Conservation (phyloP, 2,329 filamentous ascomycete species). For the Teratosphaeria pseudoeucalypti region DNA sequence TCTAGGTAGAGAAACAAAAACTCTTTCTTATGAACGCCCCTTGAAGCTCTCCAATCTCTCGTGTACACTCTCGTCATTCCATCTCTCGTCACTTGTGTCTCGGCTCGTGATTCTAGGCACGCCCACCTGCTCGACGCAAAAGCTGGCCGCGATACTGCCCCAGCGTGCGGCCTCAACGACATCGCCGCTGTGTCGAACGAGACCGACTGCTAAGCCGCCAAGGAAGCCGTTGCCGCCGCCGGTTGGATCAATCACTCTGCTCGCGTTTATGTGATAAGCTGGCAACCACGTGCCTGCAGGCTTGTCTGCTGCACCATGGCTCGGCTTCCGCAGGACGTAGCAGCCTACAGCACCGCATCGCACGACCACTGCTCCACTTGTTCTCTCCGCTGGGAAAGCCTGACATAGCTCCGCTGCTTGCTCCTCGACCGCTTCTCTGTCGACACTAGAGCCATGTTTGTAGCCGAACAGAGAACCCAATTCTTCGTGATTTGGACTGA, state of each 20-base stretch:
- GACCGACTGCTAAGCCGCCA: constrained; percentile 47
- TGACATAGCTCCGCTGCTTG: constrained; percentile 24
- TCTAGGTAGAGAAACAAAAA: not conserved
- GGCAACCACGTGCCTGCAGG: constrained; percentile 52
- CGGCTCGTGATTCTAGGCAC: constrained; percentile 49
- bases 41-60: constrained; percentile 32
- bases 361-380: constrained; percentile 50
- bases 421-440: constrained; percentile 30
- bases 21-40: not conserved
- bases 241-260: constrained; percentile 75
- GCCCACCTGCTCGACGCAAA: constrained; percentile 90
- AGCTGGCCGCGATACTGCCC: constrained; percentile 76
- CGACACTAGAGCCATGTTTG: constrained; percentile 16
- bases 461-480: constrained; percentile 72
- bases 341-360: constrained; percentile 64
- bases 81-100: constrained; percentile 28
- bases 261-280: constrained; percentile 52
- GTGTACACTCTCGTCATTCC: constrained; percentile 35
- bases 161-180: constrained; percentile 64
- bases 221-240: constrained; percentile 90
- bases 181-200: constrained; percentile 43
- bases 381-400: constrained; percentile 6
- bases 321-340: constrained; percentile 29
- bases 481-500: constrained; percentile 78
- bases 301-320: not conserved